These are phyloP conservation scores for Phylloporus scabripes DNA, from an alignment of 768 basidiomycete genomes.

Conservation along the genomic window DNA sequence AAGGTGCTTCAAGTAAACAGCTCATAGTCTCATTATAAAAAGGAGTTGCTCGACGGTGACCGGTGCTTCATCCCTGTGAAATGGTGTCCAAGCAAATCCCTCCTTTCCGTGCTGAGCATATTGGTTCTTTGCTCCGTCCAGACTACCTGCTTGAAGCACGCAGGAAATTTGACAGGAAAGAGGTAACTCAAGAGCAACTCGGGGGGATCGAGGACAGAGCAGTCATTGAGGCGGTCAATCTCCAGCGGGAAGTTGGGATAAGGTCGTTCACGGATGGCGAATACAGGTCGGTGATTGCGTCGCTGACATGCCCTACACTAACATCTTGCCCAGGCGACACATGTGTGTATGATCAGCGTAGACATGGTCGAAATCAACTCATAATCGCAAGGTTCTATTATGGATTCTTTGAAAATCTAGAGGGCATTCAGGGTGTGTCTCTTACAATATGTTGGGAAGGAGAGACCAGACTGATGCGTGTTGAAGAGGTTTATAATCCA, in stretches of 20 bases:
- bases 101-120: slow-evolving; percentile 43
- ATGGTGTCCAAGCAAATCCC: slow-evolving; percentile 27
- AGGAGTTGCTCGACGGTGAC: too few species aligned
- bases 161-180: slow-evolving; percentile 27
- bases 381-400: slow-evolving; percentile 21
- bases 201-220: slow-evolving; percentile 34
- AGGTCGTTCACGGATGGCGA: slow-evolving; percentile 42
- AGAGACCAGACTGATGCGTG: neutral
- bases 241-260: slow-evolving; percentile 37
- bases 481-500: slow-evolving; percentile 19
- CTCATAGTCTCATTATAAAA: too few species aligned
- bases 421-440: slow-evolving; percentile 21
- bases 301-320: neutral
- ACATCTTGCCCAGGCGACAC: slow-evolving; percentile 16
- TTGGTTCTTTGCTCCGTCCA: slow-evolving; percentile 42
- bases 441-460: too few species aligned
- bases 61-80: neutral
- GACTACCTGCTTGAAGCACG: slow-evolving; percentile 35
- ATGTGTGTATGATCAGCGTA: slow-evolving; percentile 12
- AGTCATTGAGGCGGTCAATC: slow-evolving; percentile 31
- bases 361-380: neutral
- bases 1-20: too few species aligned
- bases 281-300: slow-evolving; percentile 25
- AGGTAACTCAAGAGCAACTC: slow-evolving; percentile 32
- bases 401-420: slow-evolving; percentile 25